Percentiles rank a stretch among this genome's conserved stretches.
Conservation (phyloP, 768 basidiomycete species). For the Boletus rex-veris region DNA sequence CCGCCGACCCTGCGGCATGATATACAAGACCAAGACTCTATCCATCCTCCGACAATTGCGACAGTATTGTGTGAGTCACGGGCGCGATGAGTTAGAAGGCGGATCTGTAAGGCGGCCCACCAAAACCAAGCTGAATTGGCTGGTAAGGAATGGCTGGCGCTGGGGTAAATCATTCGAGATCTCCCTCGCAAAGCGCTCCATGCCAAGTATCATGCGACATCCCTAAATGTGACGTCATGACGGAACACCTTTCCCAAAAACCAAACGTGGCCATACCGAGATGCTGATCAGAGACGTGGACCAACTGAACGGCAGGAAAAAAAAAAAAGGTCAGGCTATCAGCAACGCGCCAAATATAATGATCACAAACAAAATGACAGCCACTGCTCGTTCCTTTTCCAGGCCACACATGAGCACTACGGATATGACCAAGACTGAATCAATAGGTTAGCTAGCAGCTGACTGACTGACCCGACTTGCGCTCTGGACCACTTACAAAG, state of each 20-base stretch:
- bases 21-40: neutral
- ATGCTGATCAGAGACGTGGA: constrained; percentile 7
- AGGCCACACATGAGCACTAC: neutral
- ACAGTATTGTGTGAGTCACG: neutral
- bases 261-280: constrained; percentile 4
- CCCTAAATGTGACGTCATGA: constrained; percentile 11
- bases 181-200: constrained; percentile 19
- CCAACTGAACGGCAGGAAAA: constrained; percentile 11
- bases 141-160: constrained; percentile 6
- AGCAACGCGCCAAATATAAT: neutral
- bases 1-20: no score
- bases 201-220: constrained; percentile 24
- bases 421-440: constrained; percentile 2
- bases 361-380: constrained; percentile 7
- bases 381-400: neutral
- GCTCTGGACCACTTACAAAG: constrained; percentile 8
- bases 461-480: no score
- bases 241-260: neutral
- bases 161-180: neutral
- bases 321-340: neutral
- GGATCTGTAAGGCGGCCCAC: neutral
- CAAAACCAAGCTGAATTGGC: neutral
- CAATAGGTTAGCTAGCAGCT: neutral
- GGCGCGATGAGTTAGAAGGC: no score
- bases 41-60: neutral